Evolutionary conservation across 2,329 filamentous ascomycete genomes (phyloP).

Genomic region (Pezicula rhizophila): DNA sequence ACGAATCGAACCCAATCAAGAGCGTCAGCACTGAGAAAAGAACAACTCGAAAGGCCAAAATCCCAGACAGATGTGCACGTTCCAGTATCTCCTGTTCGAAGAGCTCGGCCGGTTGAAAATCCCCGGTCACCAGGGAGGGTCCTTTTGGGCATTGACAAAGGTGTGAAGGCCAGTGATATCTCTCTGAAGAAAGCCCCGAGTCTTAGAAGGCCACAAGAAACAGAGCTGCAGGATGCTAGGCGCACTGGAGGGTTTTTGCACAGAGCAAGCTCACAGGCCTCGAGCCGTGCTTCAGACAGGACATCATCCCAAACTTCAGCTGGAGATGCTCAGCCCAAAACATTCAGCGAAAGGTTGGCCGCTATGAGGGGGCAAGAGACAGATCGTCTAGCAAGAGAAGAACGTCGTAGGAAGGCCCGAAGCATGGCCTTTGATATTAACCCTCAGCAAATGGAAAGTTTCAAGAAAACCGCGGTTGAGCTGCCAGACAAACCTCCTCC

Average conservation of each 20-base stretch:
- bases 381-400: constrained; percentile 42
- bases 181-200: constrained; percentile 71
- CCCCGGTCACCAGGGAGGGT: constrained; percentile 74
- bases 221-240: constrained; percentile 23
- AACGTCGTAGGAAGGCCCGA: constrained; percentile 46
- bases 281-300: constrained; percentile 11
- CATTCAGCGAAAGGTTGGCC: constrained; percentile 82
- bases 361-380: constrained; percentile 56
- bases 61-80: constrained; percentile 56
- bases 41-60: constrained; percentile 20
- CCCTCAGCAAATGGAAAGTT: constrained; percentile 51
- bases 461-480: constrained; percentile 51
- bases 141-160: constrained; percentile 84
- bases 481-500: constrained; percentile 43
- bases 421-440: constrained; percentile 52
- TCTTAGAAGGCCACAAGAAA: constrained; percentile 30
- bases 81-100: constrained; percentile 65
- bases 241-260: constrained; percentile 37
- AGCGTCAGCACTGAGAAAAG: constrained; percentile 16
- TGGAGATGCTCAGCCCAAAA: constrained; percentile 36
- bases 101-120: constrained; percentile 42
- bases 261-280: constrained; percentile 30
- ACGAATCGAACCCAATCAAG: constrained; percentile 21
- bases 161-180: constrained; percentile 71
- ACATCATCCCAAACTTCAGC: constrained; percentile 14